Evolutionary conservation across 331 rosid species (phyloP).

Genomic region (Quercus lobata): DNA sequence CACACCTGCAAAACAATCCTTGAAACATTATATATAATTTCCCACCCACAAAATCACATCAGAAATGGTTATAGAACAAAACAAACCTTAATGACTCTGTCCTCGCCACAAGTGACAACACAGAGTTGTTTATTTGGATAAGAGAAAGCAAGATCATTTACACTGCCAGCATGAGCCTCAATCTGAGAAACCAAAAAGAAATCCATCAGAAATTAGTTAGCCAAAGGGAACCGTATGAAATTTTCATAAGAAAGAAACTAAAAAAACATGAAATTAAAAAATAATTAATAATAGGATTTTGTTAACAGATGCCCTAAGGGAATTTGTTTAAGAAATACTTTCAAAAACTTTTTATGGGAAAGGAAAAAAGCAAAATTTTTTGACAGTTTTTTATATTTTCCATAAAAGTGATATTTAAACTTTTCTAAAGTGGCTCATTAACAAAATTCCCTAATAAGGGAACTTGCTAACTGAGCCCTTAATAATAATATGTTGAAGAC

Average conservation of each 20-base stretch:
- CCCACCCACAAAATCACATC: conserved; percentile 12
- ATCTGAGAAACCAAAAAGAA: conserved; percentile 53
- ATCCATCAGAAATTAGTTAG: background rate
- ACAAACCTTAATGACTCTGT: conserved; percentile 93
- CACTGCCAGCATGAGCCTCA: conserved; percentile 95
- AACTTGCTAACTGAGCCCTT: too few species aligned
- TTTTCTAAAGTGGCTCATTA: too few species aligned
- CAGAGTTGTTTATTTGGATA: conserved; percentile 94
- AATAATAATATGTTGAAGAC: background rate
- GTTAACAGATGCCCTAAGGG: too few species aligned
- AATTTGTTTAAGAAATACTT: too few species aligned
- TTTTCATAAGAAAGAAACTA: background rate
- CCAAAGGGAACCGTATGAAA: background rate
- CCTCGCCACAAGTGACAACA: conserved; percentile 95
- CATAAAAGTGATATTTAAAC: too few species aligned
- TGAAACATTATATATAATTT: conserved; percentile 12
- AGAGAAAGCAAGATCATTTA: conserved; percentile 95
- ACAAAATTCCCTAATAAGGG: too few species aligned
- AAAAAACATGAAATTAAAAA: background rate
- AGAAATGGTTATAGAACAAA: conserved; percentile 15
- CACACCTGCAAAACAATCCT: conserved; percentile 58
- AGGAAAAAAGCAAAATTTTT: background rate
- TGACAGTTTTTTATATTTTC: too few species aligned
- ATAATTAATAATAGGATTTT: too few species aligned
- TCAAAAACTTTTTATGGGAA: too few species aligned